These are phyloP conservation scores for Scutellospora calospora DNA, from an alignment of 371 early-diverging fungal genomes.

Conservation along the genomic window DNA sequence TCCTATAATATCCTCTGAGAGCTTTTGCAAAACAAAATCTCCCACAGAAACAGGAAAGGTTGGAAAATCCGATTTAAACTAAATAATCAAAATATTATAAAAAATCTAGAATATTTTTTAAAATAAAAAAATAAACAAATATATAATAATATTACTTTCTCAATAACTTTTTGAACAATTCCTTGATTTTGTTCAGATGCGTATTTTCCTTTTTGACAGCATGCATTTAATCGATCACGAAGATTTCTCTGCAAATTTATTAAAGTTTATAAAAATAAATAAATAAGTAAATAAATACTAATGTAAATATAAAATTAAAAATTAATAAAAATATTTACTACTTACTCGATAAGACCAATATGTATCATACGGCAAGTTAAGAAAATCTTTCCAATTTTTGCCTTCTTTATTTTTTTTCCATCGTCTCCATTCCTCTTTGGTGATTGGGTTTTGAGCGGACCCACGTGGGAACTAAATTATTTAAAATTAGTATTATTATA, in stretches of 20 bases:
- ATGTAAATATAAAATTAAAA: too few relatives aligned
- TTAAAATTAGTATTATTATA: neutral
- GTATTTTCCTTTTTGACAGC: neutral
- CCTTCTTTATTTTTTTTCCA: neutral
- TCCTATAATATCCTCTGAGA: constrained; percentile 5
- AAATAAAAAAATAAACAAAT: neutral
- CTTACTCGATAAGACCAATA: neutral
- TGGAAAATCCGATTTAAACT: constrained; percentile 6
- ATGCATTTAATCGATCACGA: neutral
- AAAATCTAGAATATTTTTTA: neutral
- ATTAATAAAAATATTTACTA: neutral
- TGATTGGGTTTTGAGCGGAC: neutral
- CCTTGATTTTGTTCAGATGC: neutral
- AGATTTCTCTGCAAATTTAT: constrained; percentile 2
- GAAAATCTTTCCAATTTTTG: constrained; percentile 4
- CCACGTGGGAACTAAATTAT: neutral
- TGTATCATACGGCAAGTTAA: neutral
- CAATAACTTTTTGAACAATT: neutral
- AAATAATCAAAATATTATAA: neutral
- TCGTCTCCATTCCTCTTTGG: neutral
- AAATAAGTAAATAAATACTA: too few relatives aligned
- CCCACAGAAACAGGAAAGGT: neutral
- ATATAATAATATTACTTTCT: neutral
- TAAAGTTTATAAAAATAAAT: too few relatives aligned
- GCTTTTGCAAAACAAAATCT: neutral